Base-by-base conservation (phyloP, 306 rosid genomes). In the Glycine tomentella region DNA sequence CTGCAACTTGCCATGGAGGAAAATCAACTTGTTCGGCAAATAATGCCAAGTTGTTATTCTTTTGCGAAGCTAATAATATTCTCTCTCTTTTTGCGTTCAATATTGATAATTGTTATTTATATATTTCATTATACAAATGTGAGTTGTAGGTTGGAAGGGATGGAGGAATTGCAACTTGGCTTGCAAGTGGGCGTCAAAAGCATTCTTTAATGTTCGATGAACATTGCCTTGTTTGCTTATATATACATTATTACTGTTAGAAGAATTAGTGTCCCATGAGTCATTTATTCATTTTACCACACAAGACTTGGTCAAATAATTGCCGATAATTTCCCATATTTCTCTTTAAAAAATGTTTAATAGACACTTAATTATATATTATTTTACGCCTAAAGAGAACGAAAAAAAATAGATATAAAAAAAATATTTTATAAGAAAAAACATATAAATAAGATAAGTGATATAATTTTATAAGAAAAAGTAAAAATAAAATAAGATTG, bases 121-220 rank as follows among this genome's bases (percentile, higher is more conserved):
- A 58, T 34, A 73, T 58, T 10, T 73, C 14, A 72, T 12, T 25
- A 79, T 64, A 74, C 53, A 72, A 46, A 8, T 80, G 77, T 58
- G 45, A 58, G 75, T 45, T 79, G 83, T 65, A 20, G 51, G 74
- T 72, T 53, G 84, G 79, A 77, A 75, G 80, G 3, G 53, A 86
- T 79, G 63, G 85, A 56, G 50, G 56, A 45, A 11, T 52, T 45
- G 90, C 94, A 90, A 90, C 80, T 90, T 85, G 90, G 65, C 15
- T 5, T 85, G 89, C 94, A 90, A 90, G 90, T 90, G 80, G 94
- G 40, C 74, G 70, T 84, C 79, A 70, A 77, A 78, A 81, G 57
- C 70, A 45, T 80, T 82, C 49, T 68, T 57, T 79, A 65, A 38
- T 82, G 76, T 67, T 55, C 62, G n/a, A n/a, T 71, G 34, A 44